Conservation (phyloP, 169 alveolate species). For the Plasmodium adleri region DNA sequence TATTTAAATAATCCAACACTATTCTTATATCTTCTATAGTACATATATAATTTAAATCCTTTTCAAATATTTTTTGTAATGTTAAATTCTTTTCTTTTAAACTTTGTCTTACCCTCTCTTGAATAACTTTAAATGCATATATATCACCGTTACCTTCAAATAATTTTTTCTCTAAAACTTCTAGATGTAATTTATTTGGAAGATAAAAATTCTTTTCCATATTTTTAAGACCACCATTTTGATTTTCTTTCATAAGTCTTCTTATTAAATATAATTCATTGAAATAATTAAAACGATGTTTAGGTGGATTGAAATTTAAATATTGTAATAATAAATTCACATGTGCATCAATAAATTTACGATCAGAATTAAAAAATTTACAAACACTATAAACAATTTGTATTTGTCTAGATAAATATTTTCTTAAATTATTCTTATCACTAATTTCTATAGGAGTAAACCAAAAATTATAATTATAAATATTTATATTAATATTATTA, state of each 20-base stretch:
- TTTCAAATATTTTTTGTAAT: conserved; percentile 61
- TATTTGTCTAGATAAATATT: conserved; percentile 72
- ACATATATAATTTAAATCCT: conserved; percentile 71
- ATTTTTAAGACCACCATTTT: conserved; percentile 11
- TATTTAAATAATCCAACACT: conserved; percentile 57
- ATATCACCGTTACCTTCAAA: conserved; percentile 76
- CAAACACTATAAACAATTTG: conserved; percentile 75
- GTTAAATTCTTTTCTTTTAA: conserved; percentile 70
- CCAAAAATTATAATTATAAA: conserved; percentile 74
- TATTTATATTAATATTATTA: conserved; percentile 42
- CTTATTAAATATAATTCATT: conserved; percentile 70
- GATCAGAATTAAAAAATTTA: conserved; percentile 74
- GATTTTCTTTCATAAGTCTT: conserved; percentile 54
- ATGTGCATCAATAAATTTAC: conserved; percentile 75
- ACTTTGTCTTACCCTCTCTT: conserved; percentile 64
- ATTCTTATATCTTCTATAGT: conserved; percentile 51
- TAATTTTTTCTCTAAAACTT: conserved; percentile 58
- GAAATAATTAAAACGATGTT: conserved; percentile 61
- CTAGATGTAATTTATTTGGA: conserved; percentile 54
- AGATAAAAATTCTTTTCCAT: conserved; percentile 22
- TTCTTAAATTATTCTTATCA: conserved; percentile 68
- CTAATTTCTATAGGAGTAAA: conserved; percentile 77
- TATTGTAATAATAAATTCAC: conserved; percentile 69
- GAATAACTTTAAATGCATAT: conserved; percentile 74
- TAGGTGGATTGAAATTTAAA: conserved; percentile 70